Conservation (phyloP, 2,329 filamentous ascomycete species). For the Exophiala sideris region DNA sequence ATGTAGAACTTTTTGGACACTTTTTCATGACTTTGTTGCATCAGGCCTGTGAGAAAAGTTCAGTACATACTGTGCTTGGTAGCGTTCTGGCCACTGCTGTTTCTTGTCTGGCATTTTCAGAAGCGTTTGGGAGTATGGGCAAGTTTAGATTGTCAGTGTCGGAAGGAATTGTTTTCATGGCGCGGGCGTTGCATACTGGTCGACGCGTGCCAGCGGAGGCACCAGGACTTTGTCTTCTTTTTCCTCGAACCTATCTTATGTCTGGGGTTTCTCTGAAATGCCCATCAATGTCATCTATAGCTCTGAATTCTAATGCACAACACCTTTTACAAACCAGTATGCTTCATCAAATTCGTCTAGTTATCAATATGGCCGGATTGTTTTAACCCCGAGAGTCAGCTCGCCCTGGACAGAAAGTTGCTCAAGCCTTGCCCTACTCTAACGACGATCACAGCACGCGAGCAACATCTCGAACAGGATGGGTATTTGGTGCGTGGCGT, state of each 20-base stretch:
- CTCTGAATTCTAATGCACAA: too few species aligned
- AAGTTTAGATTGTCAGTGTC: not conserved
- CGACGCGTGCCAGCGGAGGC: not conserved
- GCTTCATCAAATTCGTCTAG: not conserved
- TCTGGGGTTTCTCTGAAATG: not conserved
- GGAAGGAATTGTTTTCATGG: not conserved
- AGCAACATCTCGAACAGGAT: too few species aligned
- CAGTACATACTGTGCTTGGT: constrained; percentile 14
- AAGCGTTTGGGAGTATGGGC: constrained; percentile 8
- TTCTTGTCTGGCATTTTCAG: constrained; percentile 21
- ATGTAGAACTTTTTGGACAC: constrained; percentile 7
- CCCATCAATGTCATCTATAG: too few species aligned
- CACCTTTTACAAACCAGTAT: not conserved
- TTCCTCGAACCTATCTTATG: not conserved
- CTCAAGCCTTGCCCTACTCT: too few species aligned
- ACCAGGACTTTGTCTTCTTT: not conserved
- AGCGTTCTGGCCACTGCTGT: constrained; percentile 7
- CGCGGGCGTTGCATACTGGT: constrained; percentile 1
- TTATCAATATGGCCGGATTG: too few species aligned
- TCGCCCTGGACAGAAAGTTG: too few species aligned
- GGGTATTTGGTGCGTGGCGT: too few species aligned
- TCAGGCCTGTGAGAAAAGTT: not conserved
- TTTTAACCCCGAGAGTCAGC: too few species aligned
- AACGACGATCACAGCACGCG: too few species aligned
- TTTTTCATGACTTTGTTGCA: constrained; percentile 3